phyloP scores from a whole-genome alignment of 495 filamentous ascomycete genomes.

The Xylaria telfairii region DNA sequence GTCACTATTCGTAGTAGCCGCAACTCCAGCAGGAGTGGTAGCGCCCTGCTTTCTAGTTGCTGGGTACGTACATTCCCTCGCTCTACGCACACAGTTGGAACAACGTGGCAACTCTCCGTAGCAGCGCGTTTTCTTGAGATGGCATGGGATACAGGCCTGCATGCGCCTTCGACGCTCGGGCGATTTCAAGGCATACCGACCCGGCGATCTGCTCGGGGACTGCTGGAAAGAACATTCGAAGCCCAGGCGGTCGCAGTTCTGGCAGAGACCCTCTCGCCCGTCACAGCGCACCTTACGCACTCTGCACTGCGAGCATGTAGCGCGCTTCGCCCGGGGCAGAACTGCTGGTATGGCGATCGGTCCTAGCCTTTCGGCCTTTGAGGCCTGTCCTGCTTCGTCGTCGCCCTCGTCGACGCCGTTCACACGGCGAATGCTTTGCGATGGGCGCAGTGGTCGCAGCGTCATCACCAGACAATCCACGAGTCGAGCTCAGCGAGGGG shows the following conservation, averaged over 20 bases:
- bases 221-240: slow-evolving; percentile 40
- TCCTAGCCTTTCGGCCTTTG: slow-evolving; percentile 15
- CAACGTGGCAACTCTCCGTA: slow-evolving; percentile 36
- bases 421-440: slow-evolving; percentile 29
- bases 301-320: slow-evolving; percentile 36
- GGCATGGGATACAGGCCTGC: slow-evolving; percentile 38
- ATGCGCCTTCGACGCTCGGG: slow-evolving; percentile 35
- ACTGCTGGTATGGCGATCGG: slow-evolving; percentile 19
- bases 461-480: slow-evolving; percentile 10
- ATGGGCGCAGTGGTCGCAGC: slow-evolving; percentile 35
- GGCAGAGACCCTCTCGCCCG: slow-evolving; percentile 32
- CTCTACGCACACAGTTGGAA: slow-evolving; percentile 33
- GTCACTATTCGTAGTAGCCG: not conserved
- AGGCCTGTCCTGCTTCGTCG: slow-evolving; percentile 2
- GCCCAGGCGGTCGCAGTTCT: slow-evolving; percentile 37
- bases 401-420: not conserved
- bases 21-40: not conserved
- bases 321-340: slow-evolving; percentile 29
- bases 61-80: slow-evolving; percentile 32
- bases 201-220: slow-evolving; percentile 27
- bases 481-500: not conserved
- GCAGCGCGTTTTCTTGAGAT: slow-evolving; percentile 38
- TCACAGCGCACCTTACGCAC: slow-evolving; percentile 39
- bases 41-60: slow-evolving; percentile 17
- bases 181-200: slow-evolving; percentile 32